Percentiles rank a stretch among this genome's conserved stretches.
Conservation (phyloP, 2,329 filamentous ascomycete species). For the Colletotrichum musae region DNA sequence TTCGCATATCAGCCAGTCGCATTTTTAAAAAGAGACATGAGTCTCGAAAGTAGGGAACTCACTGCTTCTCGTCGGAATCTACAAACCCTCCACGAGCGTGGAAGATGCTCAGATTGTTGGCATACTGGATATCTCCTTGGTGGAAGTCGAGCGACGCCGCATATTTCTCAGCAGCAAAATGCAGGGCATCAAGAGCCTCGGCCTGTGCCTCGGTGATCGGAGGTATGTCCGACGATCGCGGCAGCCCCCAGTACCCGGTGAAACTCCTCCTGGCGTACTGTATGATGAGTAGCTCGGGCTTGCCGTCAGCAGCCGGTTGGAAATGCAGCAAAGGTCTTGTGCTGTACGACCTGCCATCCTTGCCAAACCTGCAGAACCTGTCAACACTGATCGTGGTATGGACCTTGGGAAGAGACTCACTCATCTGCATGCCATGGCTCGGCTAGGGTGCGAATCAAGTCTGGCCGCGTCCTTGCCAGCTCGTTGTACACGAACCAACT, state of each 20-base stretch:
- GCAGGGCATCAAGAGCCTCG: slow-evolving; percentile 66
- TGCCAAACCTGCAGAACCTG: slow-evolving; percentile 62
- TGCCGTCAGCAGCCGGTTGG: slow-evolving; percentile 60
- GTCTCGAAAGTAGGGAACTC: slow-evolving; percentile 44
- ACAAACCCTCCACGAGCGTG: slow-evolving; percentile 66
- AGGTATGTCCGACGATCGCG: slow-evolving; percentile 68
- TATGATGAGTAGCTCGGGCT: slow-evolving; percentile 69
- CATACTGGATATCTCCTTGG: slow-evolving; percentile 67
- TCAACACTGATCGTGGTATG: not conserved
- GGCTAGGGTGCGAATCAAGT: slow-evolving; percentile 70
- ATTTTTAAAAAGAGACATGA: slow-evolving; percentile 42
- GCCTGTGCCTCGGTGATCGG: slow-evolving; percentile 68
- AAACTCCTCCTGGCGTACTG: slow-evolving; percentile 74
- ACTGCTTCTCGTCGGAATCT: slow-evolving; percentile 60
- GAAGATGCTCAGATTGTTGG: slow-evolving; percentile 69
- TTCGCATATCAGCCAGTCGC: slow-evolving; percentile 48
- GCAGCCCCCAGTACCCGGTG: slow-evolving; percentile 69
- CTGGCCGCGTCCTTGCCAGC: slow-evolving; percentile 69
- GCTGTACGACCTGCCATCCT: slow-evolving; percentile 60
- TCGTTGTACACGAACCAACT: slow-evolving; percentile 75
- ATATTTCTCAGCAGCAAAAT: slow-evolving; percentile 64
- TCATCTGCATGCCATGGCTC: slow-evolving; percentile 64
- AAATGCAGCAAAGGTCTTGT: slow-evolving; percentile 69
- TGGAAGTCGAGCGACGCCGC: slow-evolving; percentile 61
- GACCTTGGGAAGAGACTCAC: slow-evolving; percentile 45